Percentiles rank a stretch among this genome's conserved stretches.
Conservation (phyloP, 176 grass and related monocot species). For the Ensete glaucum region DNA sequence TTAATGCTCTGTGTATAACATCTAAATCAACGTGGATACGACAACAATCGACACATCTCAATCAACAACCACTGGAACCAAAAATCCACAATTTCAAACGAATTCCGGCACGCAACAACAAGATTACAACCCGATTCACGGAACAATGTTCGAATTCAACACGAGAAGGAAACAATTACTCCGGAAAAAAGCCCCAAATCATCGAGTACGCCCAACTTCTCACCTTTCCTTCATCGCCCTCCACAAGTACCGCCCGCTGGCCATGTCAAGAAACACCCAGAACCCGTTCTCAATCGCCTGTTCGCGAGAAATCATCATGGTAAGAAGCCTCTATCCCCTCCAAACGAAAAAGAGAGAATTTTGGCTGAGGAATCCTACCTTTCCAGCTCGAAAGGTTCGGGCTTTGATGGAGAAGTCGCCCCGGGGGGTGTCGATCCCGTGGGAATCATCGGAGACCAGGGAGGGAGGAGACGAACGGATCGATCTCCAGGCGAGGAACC, state of each 20-base stretch:
- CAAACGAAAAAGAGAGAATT: no score
- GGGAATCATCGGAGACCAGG: background rate
- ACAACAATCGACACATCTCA: no score
- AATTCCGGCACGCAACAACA: background rate
- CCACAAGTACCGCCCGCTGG: conserved; percentile 4
- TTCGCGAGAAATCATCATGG: background rate
- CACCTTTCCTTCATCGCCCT: conserved; percentile 10
- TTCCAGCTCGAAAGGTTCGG: background rate
- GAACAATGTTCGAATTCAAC: background rate
- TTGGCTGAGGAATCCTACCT: background rate
- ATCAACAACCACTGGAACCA: no score
- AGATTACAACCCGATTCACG: background rate
- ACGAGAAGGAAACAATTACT: background rate
- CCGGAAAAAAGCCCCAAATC: background rate
- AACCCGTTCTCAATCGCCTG: background rate
- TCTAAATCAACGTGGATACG: no score
- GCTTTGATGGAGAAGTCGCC: background rate
- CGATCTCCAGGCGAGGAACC: conserved; percentile 4
- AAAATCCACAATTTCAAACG: background rate
- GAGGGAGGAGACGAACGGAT: background rate
- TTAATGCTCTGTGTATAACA: no score
- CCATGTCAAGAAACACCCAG: conserved; percentile 6
- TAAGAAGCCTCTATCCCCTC: background rate
- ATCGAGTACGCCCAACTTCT: background rate
- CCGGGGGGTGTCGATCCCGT: background rate